Conservation (phyloP, 257 asterid genomes). For the Penstemon eatonii region DNA sequence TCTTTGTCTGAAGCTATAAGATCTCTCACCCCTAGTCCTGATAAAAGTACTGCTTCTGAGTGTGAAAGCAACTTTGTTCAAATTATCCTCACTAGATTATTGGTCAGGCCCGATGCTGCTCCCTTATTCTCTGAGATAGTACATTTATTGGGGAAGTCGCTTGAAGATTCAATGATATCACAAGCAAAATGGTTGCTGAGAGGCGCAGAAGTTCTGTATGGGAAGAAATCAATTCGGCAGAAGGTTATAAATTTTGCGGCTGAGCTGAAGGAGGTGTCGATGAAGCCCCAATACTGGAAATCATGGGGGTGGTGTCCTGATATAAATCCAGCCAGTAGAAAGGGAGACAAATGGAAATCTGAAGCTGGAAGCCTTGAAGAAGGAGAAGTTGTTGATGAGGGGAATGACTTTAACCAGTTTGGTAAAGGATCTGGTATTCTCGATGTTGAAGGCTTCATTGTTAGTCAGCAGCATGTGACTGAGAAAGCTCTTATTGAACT, state of each 20-base stretch:
- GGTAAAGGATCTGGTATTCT: slow-evolving; percentile 47
- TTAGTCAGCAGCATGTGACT: slow-evolving; percentile 73
- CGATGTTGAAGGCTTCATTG: slow-evolving; percentile 60
- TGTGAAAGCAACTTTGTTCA: slow-evolving; percentile 83
- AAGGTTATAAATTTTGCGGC: slow-evolving; percentile 82
- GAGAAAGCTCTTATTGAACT: slow-evolving; percentile 89
- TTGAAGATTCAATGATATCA: slow-evolving; percentile 86
- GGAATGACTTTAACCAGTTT: slow-evolving; percentile 37
- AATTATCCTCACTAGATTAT: slow-evolving; percentile 84
- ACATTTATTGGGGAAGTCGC: slow-evolving; percentile 85
- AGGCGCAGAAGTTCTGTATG: slow-evolving; percentile 88
- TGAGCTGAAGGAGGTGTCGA: slow-evolving; percentile 64
- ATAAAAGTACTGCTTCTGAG: slow-evolving; percentile 71
- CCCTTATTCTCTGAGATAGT: slow-evolving; percentile 89
- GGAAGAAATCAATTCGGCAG: slow-evolving; percentile 90
- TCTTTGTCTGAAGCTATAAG: slow-evolving; percentile 76
- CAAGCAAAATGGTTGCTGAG: slow-evolving; percentile 96
- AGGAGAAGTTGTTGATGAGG: slow-evolving; percentile 93
- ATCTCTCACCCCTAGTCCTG: slow-evolving; percentile 74
- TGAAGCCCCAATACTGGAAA: slow-evolving; percentile 71
- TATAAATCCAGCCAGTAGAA: slow-evolving; percentile 39
- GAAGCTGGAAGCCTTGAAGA: slow-evolving; percentile 82
- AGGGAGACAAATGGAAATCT: slow-evolving; percentile 59
- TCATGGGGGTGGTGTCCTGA: slow-evolving; percentile 97
- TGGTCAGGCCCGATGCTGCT: slow-evolving; percentile 98